These are phyloP conservation scores for Parasitella parasitica DNA, from an alignment of 371 early-diverging fungal species.

Conservation along the genomic window DNA sequence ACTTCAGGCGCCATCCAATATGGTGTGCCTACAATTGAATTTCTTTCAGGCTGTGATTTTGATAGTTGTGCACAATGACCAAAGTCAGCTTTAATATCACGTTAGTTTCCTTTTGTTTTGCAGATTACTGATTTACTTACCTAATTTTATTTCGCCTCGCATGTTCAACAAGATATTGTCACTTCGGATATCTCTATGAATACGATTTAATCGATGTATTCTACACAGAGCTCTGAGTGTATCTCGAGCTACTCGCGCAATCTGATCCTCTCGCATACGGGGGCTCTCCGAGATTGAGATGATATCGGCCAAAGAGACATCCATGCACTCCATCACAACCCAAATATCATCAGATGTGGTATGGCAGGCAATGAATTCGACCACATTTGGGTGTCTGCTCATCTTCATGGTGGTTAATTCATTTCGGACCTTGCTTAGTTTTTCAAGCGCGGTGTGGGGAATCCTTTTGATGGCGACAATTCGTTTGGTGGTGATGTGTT, in stretches of 20 bases:
- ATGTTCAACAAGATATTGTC: constrained; percentile 76
- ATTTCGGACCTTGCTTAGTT: constrained; percentile 67
- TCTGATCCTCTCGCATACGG: constrained; percentile 58
- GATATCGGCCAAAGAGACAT: constrained; percentile 75
- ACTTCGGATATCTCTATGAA: constrained; percentile 94
- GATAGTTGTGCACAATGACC: constrained; percentile 71
- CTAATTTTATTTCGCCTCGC: constrained; percentile 71
- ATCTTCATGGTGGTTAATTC: constrained; percentile 73
- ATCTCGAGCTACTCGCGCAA: constrained; percentile 74
- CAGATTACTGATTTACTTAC: constrained; percentile 42
- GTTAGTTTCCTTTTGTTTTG: constrained; percentile 27
- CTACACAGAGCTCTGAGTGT: constrained; percentile 85
- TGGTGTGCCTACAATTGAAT: constrained; percentile 74
- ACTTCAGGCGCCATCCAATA: constrained; percentile 99
- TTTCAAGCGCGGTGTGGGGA: constrained; percentile 58
- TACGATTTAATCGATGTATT: constrained; percentile 86
- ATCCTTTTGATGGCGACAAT: constrained; percentile 76
- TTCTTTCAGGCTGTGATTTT: constrained; percentile 59
- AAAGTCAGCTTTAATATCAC: constrained; percentile 66
- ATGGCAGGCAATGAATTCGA: constrained; percentile 71
- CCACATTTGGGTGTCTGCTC: constrained; percentile 69
- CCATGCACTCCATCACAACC: constrained; percentile 83
- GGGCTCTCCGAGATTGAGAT: constrained; percentile 61
- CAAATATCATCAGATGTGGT: constrained; percentile 58
- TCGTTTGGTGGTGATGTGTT: constrained; percentile 49